Percentiles rank a stretch among this genome's conserved stretches.
Evolutionary conservation across 257 asterid genomes (phyloP).

Genomic region (Thymus quinquecostatus): DNA sequence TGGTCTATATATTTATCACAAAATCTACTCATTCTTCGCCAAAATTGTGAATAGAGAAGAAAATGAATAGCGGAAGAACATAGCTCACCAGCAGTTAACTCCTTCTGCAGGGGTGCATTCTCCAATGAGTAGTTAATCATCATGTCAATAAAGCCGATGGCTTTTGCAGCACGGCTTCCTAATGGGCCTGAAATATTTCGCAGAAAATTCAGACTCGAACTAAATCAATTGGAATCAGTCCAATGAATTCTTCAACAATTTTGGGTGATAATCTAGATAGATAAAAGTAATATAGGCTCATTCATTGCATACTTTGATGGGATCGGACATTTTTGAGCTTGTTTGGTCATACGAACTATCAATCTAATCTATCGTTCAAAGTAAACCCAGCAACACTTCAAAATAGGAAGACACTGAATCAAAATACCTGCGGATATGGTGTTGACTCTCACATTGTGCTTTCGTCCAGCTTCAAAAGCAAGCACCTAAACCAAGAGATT

Average conservation of each 20-base stretch:
- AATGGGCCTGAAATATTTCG: constrained; percentile 66
- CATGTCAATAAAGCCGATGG: constrained; percentile 97
- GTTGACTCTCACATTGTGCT: constrained; percentile 77
- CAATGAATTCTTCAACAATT: too few relatives aligned
- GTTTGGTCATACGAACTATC: background rate
- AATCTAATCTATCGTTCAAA: background rate
- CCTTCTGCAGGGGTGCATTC: constrained; percentile 96
- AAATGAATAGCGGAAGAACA: background rate
- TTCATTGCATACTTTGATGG: background rate
- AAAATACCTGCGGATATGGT: constrained; percentile 95
- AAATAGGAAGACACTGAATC: background rate
- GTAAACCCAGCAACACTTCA: background rate
- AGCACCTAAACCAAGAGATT: constrained; percentile 55
- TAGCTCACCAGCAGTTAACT: constrained; percentile 83
- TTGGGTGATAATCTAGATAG: background rate
- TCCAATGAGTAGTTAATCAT: constrained; percentile 91
- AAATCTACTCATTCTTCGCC: background rate
- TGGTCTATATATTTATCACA: background rate
- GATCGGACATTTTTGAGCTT: background rate
- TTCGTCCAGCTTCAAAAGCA: constrained; percentile 98
- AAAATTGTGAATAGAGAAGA: background rate
- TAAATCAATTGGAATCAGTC: too few relatives aligned
- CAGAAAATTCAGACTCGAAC: too few relatives aligned
- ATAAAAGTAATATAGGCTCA: background rate
- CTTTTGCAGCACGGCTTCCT: constrained; percentile 99